These are phyloP conservation scores for Setaria italica DNA, from an alignment of 202 grass and related monocot species.

Conservation along the genomic window DNA sequence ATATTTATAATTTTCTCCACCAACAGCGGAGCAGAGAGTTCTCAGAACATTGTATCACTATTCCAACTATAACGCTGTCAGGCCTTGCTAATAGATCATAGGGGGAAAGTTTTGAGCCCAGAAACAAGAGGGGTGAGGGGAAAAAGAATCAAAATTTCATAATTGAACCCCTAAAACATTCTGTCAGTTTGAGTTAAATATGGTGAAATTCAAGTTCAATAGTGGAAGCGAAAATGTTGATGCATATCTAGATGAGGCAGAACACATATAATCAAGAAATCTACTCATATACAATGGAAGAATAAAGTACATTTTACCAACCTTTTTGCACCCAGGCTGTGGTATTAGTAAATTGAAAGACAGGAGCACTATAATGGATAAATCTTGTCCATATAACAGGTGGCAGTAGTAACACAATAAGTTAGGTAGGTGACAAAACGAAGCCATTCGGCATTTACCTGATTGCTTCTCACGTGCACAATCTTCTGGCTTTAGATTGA, in stretches of 20 bases:
- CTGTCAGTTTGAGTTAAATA: background rate
- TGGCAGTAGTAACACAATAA: background rate
- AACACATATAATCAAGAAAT: background rate
- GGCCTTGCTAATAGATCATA: background rate
- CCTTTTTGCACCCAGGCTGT: background rate
- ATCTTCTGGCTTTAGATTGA: constrained; percentile 68
- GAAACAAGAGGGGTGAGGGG: background rate
- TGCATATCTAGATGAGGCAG: background rate
- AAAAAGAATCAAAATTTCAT: background rate
- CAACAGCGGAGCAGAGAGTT: background rate
- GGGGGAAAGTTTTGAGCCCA: background rate
- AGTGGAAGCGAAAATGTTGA: background rate
- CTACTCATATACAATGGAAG: background rate
- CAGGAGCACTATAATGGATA: background rate
- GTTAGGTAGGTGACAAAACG: background rate
- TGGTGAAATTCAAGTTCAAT: constrained; percentile 14
- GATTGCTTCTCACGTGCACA: constrained; percentile 47
- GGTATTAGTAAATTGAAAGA: background rate
- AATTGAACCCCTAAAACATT: background rate
- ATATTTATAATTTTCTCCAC: background rate
- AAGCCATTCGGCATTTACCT: constrained; percentile 50
- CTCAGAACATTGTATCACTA: background rate
- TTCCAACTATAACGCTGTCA: background rate
- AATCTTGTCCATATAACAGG: background rate
- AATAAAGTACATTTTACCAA: background rate